Evolutionary conservation across 352 stramenopile species (phyloP).

Genomic region (Hyaloperonospora arabidopsidis): DNA sequence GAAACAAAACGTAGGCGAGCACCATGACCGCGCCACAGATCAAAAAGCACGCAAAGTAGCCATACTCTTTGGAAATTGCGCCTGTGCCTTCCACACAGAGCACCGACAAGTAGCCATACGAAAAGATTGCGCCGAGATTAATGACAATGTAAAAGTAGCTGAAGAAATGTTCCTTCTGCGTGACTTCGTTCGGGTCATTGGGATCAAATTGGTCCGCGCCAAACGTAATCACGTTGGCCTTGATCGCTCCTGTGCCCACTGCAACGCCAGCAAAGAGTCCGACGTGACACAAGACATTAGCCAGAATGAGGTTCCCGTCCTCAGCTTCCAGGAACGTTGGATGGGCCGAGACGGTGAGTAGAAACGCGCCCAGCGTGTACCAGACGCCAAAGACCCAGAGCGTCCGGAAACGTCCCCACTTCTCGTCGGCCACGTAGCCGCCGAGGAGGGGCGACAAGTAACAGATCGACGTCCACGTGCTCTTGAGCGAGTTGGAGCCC

Average conservation of each 20-base stretch:
- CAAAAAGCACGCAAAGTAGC: constrained; percentile 85
- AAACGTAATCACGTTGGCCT: constrained; percentile 83
- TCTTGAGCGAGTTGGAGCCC: constrained; percentile 83
- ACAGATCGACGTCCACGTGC: constrained; percentile 82
- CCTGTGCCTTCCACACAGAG: constrained; percentile 81
- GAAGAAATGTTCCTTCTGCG: constrained; percentile 84
- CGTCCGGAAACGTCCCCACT: constrained; percentile 79
- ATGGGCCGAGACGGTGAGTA: constrained; percentile 60
- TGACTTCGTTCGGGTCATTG: constrained; percentile 70
- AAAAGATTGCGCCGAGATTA: constrained; percentile 87
- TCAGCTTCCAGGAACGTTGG: constrained; percentile 40
- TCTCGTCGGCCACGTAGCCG: constrained; percentile 82
- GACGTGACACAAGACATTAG: constrained; percentile 64
- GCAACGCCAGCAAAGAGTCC: constrained; percentile 71
- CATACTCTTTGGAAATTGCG: constrained; percentile 66
- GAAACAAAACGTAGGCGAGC: constrained; percentile 62
- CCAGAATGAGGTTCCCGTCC: constrained; percentile 36
- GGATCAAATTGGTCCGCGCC: constrained; percentile 84
- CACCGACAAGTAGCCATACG: constrained; percentile 85
- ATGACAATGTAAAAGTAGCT: constrained; percentile 90
- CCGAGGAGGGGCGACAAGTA: constrained; percentile 77
- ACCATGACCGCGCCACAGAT: constrained; percentile 81
- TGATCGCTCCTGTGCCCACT: constrained; percentile 77
- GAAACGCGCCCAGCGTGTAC: constrained; percentile 66
- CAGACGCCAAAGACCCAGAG: constrained; percentile 75